Conservation (phyloP, 805 yeast genomes). For the Pichia occidentalis region DNA sequence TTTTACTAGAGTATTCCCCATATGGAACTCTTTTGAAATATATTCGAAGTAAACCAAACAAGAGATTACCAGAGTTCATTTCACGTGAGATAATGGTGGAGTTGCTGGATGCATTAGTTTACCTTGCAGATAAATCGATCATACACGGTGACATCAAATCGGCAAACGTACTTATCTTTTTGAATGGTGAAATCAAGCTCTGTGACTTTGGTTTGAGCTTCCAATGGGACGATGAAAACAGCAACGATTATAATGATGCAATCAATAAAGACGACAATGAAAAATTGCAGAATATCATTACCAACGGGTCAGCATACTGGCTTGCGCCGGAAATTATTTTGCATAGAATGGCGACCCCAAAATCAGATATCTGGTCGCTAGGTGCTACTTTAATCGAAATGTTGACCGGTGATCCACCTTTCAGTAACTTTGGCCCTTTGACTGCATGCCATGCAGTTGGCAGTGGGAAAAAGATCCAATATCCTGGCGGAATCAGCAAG, state of each 20-base stretch:
- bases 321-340: constrained; percentile 94
- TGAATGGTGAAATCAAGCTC: constrained; percentile 46
- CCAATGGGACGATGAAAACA: constrained; percentile 11
- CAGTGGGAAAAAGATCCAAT: constrained; percentile 61
- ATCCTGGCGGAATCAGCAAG: constrained; percentile 39
- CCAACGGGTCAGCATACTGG: constrained; percentile 92
- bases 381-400: constrained; percentile 94
- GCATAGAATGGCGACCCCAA: constrained; percentile 62
- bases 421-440: constrained; percentile 66
- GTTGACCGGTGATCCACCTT: constrained; percentile 82
- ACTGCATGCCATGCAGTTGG: constrained; percentile 82
- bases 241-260: constrained; percentile 17
- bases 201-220: constrained; percentile 80
- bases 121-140: constrained; percentile 65
- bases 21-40: constrained; percentile 57
- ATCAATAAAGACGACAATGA: constrained; percentile 31
- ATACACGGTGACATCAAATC: constrained; percentile 76
- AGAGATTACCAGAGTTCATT: constrained; percentile 49
- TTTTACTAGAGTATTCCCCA: constrained; percentile 58
- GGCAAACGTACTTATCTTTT: constrained; percentile 60
- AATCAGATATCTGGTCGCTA: constrained; percentile 88
- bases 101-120: constrained; percentile 53
- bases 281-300: constrained; percentile 32
- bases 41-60: constrained; percentile 39
- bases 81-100: constrained; percentile 45